Base-by-base conservation (phyloP, 306 rosid genomes). In the Crataegus laevigata region DNA sequence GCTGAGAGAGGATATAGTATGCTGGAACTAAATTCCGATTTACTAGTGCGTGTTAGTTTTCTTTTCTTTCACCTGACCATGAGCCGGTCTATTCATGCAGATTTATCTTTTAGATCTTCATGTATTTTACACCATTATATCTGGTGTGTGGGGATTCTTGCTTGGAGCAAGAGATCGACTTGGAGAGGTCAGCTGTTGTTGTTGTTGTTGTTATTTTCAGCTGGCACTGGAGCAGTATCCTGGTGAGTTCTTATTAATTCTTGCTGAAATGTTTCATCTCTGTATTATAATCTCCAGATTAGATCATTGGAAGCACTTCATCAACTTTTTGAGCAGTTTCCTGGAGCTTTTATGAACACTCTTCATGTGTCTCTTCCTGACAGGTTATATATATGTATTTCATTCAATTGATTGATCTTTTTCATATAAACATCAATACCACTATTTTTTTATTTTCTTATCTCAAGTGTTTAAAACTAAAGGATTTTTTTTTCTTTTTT, bases 151-250 rank as follows among this genome's bases (percentile, higher is more conserved):
- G 82, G 97, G 98, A 76, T 94, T 88, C 89, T 84, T 94, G 85
- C 90, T 90, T 18, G 98, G 98, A 40, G 98, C 96, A 45, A 90
- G 96, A 82, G 97, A 84, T 82, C 96, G 94, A 42, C 86, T 94
- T 68, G 98, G 98, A 65, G 97, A 94, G 91, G 98, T 91, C 81
- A 75, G 84, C 66, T 2, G n/a, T 62, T 65, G 72, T 73, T 73
- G 65, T 66, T 71, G 65, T 30, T 12, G 36, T 80, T 42, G 40
- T 79, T 32, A 1, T 32, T 32, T 54, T 24, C 22, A 36, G 22
- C 47, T 34, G 25, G 52, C 60, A 12, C 57, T 9, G 5, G 68
- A 22, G 75, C 13, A 57, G 40, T 61, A 57, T 69, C 29, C 24
- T 62, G 3, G 15, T 47, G 24, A 52, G 73, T 42, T 74, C 28